These are phyloP conservation scores for Dryas integrifolia DNA, from an alignment of 331 rosid genomes.

Conservation along the genomic window DNA sequence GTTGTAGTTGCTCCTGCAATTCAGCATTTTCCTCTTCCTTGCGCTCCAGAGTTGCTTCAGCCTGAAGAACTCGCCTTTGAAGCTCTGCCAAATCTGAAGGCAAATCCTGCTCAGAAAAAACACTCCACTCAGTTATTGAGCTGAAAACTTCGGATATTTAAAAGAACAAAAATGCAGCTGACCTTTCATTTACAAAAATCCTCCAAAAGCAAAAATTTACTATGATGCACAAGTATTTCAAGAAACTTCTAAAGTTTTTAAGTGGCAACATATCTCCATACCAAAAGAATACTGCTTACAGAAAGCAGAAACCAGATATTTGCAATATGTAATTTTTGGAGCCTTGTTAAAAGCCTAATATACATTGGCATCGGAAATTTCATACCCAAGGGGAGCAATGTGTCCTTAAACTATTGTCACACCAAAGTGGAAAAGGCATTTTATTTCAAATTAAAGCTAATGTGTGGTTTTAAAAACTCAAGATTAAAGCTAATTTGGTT, in stretches of 20 bases:
- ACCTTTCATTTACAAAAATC: neutral
- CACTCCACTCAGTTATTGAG: neutral
- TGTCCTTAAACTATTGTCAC: neutral
- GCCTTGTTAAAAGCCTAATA: neutral
- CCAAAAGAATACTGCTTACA: neutral
- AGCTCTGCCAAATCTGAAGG: conserved; percentile 62
- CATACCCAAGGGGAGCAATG: conserved; percentile 4
- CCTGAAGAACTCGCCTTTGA: conserved; percentile 63
- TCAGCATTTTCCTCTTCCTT: conserved; percentile 85
- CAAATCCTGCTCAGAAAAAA: conserved; percentile 39
- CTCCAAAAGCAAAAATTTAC: neutral
- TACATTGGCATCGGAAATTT: neutral
- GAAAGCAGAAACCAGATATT: neutral
- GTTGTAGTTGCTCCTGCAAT: conserved; percentile 68
- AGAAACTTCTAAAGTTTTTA: neutral
- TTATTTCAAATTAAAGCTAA: neutral
- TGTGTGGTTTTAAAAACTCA: neutral
- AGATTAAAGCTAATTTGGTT: neutral
- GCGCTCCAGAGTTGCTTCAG: conserved; percentile 73
- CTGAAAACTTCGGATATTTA: conserved; percentile 2
- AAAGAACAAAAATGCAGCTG: neutral
- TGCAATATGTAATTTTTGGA: neutral
- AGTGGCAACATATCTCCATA: neutral
- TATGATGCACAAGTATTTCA: neutral
- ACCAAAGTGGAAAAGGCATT: neutral